A percentile compares a stretch with the other conserved stretches of the same genome.
These are phyloP conservation scores for Fusarium lyarnte DNA, from an alignment of 2,329 filamentous ascomycete genomes.

Conservation along the genomic window DNA sequence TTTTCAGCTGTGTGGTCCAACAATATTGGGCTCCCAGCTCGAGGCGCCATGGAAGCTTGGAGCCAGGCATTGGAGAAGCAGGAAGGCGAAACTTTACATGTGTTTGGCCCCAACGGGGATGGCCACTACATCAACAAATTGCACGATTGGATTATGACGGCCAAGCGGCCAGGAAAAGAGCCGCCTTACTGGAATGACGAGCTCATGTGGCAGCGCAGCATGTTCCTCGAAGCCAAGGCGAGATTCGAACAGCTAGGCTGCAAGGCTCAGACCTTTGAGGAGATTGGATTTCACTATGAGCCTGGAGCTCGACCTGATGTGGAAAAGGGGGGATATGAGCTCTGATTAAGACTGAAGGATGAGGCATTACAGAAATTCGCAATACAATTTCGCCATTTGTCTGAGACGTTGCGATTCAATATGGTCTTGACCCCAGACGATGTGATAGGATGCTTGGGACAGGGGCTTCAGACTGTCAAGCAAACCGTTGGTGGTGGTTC, in stretches of 20 bases:
- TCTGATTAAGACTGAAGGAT: neutral
- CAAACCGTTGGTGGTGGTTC: neutral
- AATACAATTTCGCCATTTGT: slow-evolving; percentile 20
- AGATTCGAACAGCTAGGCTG: slow-evolving; percentile 75
- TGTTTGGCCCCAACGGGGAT: slow-evolving; percentile 57
- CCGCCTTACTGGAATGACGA: slow-evolving; percentile 77
- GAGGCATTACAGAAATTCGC: neutral
- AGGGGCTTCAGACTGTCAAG: neutral
- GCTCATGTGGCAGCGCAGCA: slow-evolving; percentile 75
- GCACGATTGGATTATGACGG: slow-evolving; percentile 67
- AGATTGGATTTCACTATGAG: slow-evolving; percentile 75
- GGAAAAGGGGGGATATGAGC: neutral
- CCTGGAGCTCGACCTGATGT: slow-evolving; percentile 20
- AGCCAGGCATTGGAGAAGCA: slow-evolving; percentile 70
- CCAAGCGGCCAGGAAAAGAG: slow-evolving; percentile 67
- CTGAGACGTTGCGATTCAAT: slow-evolving; percentile 17
- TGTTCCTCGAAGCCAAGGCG: slow-evolving; percentile 75
- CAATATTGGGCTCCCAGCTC: slow-evolving; percentile 70
- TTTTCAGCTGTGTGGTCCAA: slow-evolving; percentile 82
- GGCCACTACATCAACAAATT: slow-evolving; percentile 75
- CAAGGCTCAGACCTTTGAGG: slow-evolving; percentile 70
- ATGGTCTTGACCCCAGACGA: neutral
- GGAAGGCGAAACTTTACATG: slow-evolving; percentile 46
- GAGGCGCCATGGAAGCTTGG: slow-evolving; percentile 74
- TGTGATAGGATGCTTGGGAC: slow-evolving; percentile 4